These are phyloP conservation scores for Pyrenophora teres DNA, from an alignment of 2,329 filamentous ascomycete species.

Conservation along the genomic window DNA sequence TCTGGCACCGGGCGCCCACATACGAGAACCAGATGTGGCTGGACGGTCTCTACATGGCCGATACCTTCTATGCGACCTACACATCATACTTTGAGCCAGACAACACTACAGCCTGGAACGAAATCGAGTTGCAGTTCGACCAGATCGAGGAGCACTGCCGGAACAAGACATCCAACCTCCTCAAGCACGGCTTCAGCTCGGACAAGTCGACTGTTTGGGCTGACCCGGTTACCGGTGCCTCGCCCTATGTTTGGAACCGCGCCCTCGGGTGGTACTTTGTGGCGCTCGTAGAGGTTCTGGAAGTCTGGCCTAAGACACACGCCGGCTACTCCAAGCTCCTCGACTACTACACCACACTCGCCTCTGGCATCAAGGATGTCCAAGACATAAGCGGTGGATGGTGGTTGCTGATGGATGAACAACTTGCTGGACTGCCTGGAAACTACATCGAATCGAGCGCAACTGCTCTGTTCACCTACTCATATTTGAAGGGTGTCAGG, in stretches of 20 bases:
- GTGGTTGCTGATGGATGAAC: constrained; percentile 62
- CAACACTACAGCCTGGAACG: constrained; percentile 51
- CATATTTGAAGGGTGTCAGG: constrained; percentile 43
- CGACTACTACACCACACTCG: constrained; percentile 50
- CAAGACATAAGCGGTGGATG: constrained; percentile 58
- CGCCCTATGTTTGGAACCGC: constrained; percentile 46
- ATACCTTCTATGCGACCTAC: constrained; percentile 48
- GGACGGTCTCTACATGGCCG: constrained; percentile 56
- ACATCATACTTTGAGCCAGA: constrained; percentile 45
- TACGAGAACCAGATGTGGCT: constrained; percentile 64
- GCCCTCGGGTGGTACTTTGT: constrained; percentile 49
- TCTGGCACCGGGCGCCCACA: constrained; percentile 58
- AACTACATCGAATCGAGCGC: constrained; percentile 67
- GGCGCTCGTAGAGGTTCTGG: constrained; percentile 54
- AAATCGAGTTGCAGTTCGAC: constrained; percentile 47
- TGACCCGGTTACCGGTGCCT: constrained; percentile 42
- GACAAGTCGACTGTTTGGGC: constrained; percentile 44
- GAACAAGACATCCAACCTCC: constrained; percentile 40
- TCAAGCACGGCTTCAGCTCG: constrained; percentile 46
- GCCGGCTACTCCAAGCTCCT: constrained; percentile 45
- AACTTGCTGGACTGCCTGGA: constrained; percentile 51
- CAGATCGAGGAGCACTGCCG: constrained; percentile 44
- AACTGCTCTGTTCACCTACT: constrained; percentile 56
- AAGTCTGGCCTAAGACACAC: constrained; percentile 51
- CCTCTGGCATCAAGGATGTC: constrained; percentile 49